phyloP scores from a whole-genome alignment of 768 basidiomycete genomes.

The Amanita pallidorosea region DNA sequence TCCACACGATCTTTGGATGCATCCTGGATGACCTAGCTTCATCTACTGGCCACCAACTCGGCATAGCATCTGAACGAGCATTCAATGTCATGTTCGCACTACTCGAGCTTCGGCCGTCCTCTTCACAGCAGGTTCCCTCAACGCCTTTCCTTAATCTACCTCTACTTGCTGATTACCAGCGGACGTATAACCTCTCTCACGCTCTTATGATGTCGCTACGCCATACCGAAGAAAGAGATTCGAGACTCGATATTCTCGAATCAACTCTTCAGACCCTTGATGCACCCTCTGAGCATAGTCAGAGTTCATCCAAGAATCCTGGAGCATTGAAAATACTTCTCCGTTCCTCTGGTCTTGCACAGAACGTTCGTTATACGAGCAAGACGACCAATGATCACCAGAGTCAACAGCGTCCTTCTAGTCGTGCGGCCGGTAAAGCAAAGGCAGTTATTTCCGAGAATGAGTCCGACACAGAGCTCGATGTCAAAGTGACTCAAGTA shows the following conservation, averaged over 20 bases:
- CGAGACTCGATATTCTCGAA: constrained; percentile 46
- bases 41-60: constrained; percentile 31
- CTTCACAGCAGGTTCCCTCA: constrained; percentile 11
- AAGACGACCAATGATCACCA: neutral
- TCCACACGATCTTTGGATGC: constrained; percentile 46
- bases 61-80: constrained; percentile 36
- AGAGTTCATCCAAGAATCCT: constrained; percentile 22
- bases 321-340: constrained; percentile 57
- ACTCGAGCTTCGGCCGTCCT: constrained; percentile 31
- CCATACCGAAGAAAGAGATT: constrained; percentile 41
- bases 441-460: constrained; percentile 23
- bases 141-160: constrained; percentile 59
- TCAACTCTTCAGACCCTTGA: constrained; percentile 34
- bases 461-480: constrained; percentile 26
- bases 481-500: constrained; percentile 55
- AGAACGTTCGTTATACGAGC: constrained; percentile 7
- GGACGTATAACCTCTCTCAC: constrained; percentile 46
- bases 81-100: constrained; percentile 53
- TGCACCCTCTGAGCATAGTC: constrained; percentile 8
- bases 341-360: constrained; percentile 43
- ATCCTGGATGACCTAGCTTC: constrained; percentile 38
- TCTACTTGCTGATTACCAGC: constrained; percentile 64
- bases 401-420: neutral
- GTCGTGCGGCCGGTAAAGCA: constrained; percentile 24
- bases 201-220: constrained; percentile 36